Evolutionary conservation across 1,284 basidiomycete genomes (phyloP), one percentile per base, ranked within the genome.

Genomic region (Coniferiporia sulphurascens): DNA sequence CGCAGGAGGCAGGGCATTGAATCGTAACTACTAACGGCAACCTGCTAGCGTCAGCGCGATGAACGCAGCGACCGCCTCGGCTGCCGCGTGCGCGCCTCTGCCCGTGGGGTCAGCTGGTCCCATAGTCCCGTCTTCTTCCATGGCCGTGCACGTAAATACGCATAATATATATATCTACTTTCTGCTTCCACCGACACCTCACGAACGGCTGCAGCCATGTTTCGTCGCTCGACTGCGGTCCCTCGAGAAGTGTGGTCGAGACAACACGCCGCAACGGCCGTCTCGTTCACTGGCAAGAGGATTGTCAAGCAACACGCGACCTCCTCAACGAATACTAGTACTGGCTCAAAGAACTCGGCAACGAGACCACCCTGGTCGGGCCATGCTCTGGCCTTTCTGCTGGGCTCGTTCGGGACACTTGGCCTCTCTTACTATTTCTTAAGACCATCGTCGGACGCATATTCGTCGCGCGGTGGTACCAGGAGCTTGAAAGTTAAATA

Each of bases 401-500:
- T 57, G 36, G 59, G 59, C 17, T 56, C 55, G 21, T n/a, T 49
- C n/a, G 21, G 27, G 9, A 44, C 55, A n/a, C 27, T 57, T 19
- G 59, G 59, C 15, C 44, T 52, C 19, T 27, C 44, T 7, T 61
- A 48, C 38, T 61, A 57, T 19, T 53, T 48, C 50, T 50, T 52
- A 9, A 32, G 36, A 10, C 41, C 44, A 27, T 2, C 27, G 27
- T 5, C 27, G 41, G 46, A 17, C 15, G 4, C 35, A 21, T 46
- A 4, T 17, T 46, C 10, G 9, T 21, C 17, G 21, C 48, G 17
- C 50, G 27, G 27, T 27, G 27, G 27, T 27, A 15, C 48, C 17
- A n/a, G 32, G 12, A 12, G 3, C 38, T 41, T 41, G 38, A 57
- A 53, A 43, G 50, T 44, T 7, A 61, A 61, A 41, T 79, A 77